These are phyloP conservation scores for Nematocida parisii DNA, from an alignment of 371 early-diverging fungal genomes.

Conservation along the genomic window DNA sequence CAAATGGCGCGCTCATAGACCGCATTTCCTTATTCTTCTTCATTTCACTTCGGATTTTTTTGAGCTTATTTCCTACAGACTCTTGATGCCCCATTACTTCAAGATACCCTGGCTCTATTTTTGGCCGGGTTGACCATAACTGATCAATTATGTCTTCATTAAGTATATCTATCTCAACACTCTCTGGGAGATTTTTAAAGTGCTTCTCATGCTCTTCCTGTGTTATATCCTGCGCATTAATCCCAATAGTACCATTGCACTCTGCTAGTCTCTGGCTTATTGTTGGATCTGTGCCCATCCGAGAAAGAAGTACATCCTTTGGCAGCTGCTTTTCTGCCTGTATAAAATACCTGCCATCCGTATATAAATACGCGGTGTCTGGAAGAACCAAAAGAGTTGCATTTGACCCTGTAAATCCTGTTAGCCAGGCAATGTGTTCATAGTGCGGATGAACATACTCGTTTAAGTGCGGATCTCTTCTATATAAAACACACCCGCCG, in stretches of 20 bases:
- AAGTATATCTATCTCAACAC: constrained; percentile 54
- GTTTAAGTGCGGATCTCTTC: constrained; percentile 72
- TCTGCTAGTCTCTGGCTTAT: constrained; percentile 49
- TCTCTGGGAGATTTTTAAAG: constrained; percentile 54
- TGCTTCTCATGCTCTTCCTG: constrained; percentile 72
- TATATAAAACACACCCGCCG: constrained; percentile 61
- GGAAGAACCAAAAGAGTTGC: constrained; percentile 78
- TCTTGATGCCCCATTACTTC: constrained; percentile 29
- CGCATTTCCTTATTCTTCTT: background rate
- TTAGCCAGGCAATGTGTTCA: constrained; percentile 83
- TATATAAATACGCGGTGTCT: constrained; percentile 78
- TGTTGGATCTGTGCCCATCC: constrained; percentile 76
- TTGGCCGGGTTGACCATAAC: constrained; percentile 45
- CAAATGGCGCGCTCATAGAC: constrained; percentile 8
- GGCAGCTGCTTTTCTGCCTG: constrained; percentile 86
- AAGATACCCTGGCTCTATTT: constrained; percentile 20
- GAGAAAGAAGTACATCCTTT: constrained; percentile 44
- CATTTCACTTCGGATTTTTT: constrained; percentile 74
- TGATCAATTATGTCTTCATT: constrained; percentile 37
- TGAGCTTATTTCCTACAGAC: constrained; percentile 72
- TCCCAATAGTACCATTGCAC: constrained; percentile 45
- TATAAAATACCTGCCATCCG: constrained; percentile 93
- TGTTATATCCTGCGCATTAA: constrained; percentile 58
- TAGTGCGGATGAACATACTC: constrained; percentile 90
- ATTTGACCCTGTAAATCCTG: constrained; percentile 93